Conservation (phyloP, 257 asterid genomes). For the Fraxinus anomala region DNA sequence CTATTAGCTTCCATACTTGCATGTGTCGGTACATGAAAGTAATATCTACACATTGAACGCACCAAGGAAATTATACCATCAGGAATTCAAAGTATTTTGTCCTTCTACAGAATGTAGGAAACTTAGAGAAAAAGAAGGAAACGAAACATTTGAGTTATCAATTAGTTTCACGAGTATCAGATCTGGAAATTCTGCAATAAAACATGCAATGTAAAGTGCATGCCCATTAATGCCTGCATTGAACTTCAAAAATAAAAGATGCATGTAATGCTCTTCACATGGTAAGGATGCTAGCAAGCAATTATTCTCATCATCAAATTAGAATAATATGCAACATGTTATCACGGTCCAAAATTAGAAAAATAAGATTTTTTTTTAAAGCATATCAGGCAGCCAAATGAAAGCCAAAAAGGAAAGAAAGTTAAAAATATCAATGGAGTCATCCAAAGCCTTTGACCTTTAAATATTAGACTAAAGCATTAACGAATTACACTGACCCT, state of each 20-base stretch:
- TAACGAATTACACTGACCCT: constrained; percentile 59
- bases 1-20: constrained; percentile 6
- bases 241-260: not conserved
- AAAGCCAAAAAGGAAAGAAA: not conserved
- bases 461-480: not conserved
- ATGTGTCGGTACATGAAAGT: not conserved
- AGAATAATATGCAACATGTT: constrained; percentile 6
- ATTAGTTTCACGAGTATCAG: not conserved
- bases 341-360: not conserved
- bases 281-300: not conserved
- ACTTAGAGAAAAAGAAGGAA: not conserved
- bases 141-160: not conserved
- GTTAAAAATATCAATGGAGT: not conserved
- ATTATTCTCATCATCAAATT: not conserved
- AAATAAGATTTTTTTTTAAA: not conserved
- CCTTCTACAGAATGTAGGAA: constrained; percentile 3
- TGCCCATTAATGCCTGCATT: not conserved
- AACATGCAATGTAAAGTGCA: not conserved
- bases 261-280: not conserved
- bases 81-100: not conserved
- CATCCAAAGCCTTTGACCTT: not conserved
- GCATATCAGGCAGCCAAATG: constrained; percentile 2
- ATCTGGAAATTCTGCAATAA: constrained; percentile 11
- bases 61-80: constrained; percentile 14
- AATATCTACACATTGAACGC: not conserved